Conservation (phyloP, 495 filamentous ascomycete genomes). For the Rusavskia elegans region DNA sequence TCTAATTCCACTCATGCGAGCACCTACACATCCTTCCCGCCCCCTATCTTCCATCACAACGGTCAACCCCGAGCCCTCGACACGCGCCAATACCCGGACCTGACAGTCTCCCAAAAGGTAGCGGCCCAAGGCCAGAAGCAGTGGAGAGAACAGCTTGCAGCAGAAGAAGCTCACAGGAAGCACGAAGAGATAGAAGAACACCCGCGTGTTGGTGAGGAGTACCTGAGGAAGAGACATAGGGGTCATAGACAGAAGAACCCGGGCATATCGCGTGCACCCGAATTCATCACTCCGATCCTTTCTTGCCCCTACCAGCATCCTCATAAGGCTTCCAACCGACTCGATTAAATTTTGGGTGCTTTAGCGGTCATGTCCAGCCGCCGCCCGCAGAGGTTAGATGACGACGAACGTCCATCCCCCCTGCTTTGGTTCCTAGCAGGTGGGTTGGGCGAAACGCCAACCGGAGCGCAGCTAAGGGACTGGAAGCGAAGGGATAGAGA, state of each 20-base stretch:
- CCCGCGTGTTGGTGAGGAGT: too few species aligned
- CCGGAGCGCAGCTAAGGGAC: constrained; percentile 4
- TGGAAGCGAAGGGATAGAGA: constrained; percentile 4
- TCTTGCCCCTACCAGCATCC: background rate
- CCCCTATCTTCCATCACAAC: background rate
- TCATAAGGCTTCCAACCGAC: too few species aligned
- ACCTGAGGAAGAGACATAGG: too few species aligned
- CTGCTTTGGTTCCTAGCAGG: constrained; percentile 11
- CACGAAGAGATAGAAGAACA: too few species aligned
- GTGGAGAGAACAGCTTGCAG: background rate
- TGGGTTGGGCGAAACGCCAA: constrained; percentile 6
- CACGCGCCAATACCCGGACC: background rate
- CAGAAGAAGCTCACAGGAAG: too few species aligned
- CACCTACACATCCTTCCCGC: constrained; percentile 1
- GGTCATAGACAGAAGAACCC: too few species aligned
- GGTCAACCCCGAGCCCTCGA: constrained; percentile 1
- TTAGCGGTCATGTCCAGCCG: background rate
- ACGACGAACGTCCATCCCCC: constrained; percentile 5
- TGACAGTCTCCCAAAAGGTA: background rate
- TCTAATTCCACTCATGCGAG: background rate
- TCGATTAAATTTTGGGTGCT: background rate
- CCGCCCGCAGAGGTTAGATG: background rate
- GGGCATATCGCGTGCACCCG: too few species aligned
- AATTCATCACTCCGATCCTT: background rate
- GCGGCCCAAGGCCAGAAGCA: background rate